Evolutionary conservation across 179 eudicot genomes (phyloP).

Genomic region (Dionaea muscipula): DNA sequence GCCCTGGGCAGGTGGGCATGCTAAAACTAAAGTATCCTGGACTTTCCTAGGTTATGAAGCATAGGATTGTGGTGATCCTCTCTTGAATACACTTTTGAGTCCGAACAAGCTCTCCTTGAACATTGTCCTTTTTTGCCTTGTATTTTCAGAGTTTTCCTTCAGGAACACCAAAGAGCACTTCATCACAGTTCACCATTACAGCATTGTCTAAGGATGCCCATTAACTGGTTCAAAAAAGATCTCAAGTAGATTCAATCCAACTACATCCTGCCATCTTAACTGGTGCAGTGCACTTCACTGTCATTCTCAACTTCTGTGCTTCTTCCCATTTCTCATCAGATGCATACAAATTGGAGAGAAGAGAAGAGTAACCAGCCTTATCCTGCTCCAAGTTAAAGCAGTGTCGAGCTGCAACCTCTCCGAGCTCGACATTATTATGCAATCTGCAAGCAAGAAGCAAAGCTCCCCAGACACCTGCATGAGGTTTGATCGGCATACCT

Average conservation of each 20-base stretch:
- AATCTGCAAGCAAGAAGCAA: slow-evolving; percentile 67
- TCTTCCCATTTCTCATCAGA: slow-evolving; percentile 74
- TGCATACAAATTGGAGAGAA: slow-evolving; percentile 63
- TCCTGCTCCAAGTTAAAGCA: slow-evolving; percentile 58
- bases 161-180: too few species aligned
- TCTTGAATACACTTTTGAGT: too few species aligned
- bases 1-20: too few species aligned
- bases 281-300: slow-evolving; percentile 21
- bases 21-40: too few species aligned
- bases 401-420: slow-evolving; percentile 66
- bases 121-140: too few species aligned
- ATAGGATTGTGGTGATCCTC: too few species aligned
- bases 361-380: slow-evolving; percentile 46
- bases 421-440: slow-evolving; percentile 60
- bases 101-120: too few species aligned
- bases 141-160: too few species aligned
- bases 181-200: too few species aligned
- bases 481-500: slow-evolving; percentile 67
- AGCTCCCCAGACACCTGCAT: slow-evolving; percentile 91
- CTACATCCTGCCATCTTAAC: slow-evolving; percentile 56
- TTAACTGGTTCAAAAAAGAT: too few species aligned
- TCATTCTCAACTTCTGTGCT: slow-evolving; percentile 42
- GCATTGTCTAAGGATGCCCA: too few species aligned
- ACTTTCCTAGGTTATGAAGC: too few species aligned
- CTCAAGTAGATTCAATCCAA: slow-evolving; percentile 35